Base-by-base conservation (phyloP, 148 eudicot genomes). In the Rhododendron kiyosumense region DNA sequence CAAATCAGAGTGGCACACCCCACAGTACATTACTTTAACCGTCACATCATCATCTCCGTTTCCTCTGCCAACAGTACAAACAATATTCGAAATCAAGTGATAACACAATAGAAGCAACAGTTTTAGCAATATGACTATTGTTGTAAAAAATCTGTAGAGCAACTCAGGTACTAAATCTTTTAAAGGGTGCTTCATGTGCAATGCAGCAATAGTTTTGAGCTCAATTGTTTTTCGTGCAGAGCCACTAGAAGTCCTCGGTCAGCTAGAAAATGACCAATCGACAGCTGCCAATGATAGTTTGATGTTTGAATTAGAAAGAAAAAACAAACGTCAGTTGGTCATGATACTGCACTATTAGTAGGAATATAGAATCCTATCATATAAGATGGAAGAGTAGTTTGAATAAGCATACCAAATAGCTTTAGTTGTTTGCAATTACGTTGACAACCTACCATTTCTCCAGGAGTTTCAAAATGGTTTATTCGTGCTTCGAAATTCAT, bases 1-100 rank as follows among this genome's bases (percentile, higher is more conserved):
- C 89, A 94, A 84, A 74, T 94, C 96, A 34, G 96, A 91, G 90
- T 94, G 96, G 82, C 96, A 94, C 69, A 94, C 85, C 26, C 96
- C 96, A 88, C 95, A 94, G 84, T 88, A 94, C 43, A 84, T 91
- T 45, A 94, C 89, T 85, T 92, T 93, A 52, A 94, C 57, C 0
- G 90, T 86, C 4, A 94, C 94, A 88, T 94, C 96, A 38, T 93
- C 92, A 48, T 89, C 91, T 18, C 91, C 90, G 57, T 89, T 90
- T 78, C 88, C 96, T 86, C 96, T 94, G 94, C 86, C 49, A 86
- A 73, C 22, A 81, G 20, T 15, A 43, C 46, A 49, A 75, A 81
- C 51, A 49, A 4, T 10, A 7, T 84, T 15, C 1, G 20, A 30
- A 14, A 5, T 20, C 14, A 17, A 5, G 5, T 13, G 28, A 80